Conservation (phyloP, 1,284 basidiomycete species). For the Coniophora puteana region DNA sequence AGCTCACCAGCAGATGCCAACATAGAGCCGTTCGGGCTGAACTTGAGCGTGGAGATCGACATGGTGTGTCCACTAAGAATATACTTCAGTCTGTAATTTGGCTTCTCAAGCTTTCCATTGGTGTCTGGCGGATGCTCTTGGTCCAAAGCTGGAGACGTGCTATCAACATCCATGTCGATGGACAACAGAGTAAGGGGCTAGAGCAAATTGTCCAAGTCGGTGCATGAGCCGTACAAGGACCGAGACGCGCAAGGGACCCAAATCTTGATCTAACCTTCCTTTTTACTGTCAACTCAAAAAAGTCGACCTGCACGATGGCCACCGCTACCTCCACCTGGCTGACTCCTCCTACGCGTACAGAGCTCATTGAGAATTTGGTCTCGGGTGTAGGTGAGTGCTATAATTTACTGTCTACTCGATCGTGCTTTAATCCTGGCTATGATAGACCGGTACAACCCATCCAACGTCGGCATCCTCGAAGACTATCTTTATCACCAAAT, state of each 20-base stretch:
- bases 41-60: conserved; percentile 75
- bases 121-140: not conserved
- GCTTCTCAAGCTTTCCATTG: conserved; percentile 13
- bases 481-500: conserved; percentile 95
- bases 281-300: conserved; percentile 10
- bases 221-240: not conserved
- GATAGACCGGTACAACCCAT: conserved; percentile 92
- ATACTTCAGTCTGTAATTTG: conserved; percentile 41
- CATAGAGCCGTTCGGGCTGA: conserved; percentile 70
- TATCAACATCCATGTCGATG: conserved; percentile 7
- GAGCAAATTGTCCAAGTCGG: not conserved
- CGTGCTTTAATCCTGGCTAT: conserved; percentile 8
- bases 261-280: not conserved
- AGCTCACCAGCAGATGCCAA: conserved; percentile 74
- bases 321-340: conserved; percentile 57
- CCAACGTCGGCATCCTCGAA: conserved; percentile 88
- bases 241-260: not conserved
- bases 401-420: conserved; percentile 1
- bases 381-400: conserved; percentile 79
- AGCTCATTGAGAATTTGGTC: conserved; percentile 86
- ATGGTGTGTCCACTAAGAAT: conserved; percentile 71
- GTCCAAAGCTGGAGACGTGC: conserved; percentile 10
- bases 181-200: no score
- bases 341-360: conserved; percentile 71
- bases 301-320: conserved; percentile 16